These are phyloP conservation scores for Aspergillus egyptiacus DNA, from an alignment of 495 filamentous ascomycete species.

Conservation along the genomic window DNA sequence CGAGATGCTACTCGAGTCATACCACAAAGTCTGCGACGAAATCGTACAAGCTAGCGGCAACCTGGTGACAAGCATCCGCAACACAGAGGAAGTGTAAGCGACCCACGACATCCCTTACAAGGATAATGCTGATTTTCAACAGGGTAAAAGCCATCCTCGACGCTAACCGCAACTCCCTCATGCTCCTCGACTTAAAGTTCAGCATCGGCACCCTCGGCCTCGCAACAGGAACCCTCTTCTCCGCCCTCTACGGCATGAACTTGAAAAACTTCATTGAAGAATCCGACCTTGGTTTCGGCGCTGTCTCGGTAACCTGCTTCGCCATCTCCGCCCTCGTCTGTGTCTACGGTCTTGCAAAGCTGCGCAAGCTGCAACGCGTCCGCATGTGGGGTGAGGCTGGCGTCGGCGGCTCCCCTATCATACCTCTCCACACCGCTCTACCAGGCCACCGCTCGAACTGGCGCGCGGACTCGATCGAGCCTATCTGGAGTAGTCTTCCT, in stretches of 20 bases:
- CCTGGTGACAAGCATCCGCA: slow-evolving; percentile 89
- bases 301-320: slow-evolving; percentile 63
- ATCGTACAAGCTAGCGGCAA: slow-evolving; percentile 93
- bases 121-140: neutral
- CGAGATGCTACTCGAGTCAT: slow-evolving; percentile 92
- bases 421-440: slow-evolving; percentile 23
- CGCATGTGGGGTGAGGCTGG: slow-evolving; percentile 69
- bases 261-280: slow-evolving; percentile 98
- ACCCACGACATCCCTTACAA: neutral
- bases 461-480: slow-evolving; percentile 44
- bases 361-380: slow-evolving; percentile 81
- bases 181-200: slow-evolving; percentile 96
- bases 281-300: slow-evolving; percentile 79
- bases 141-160: slow-evolving; percentile 96
- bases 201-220: slow-evolving; percentile 90
- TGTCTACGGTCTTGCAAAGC: slow-evolving; percentile 70
- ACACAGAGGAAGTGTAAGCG: slow-evolving; percentile 94
- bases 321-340: slow-evolving; percentile 70
- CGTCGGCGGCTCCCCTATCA: slow-evolving; percentile 30
- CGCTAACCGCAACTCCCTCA: slow-evolving; percentile 93
- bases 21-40: slow-evolving; percentile 96
- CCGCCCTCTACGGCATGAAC: slow-evolving; percentile 98
- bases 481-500: slow-evolving; percentile 40
- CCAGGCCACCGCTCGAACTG: slow-evolving; percentile 33
- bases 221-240: slow-evolving; percentile 86